Evolutionary conservation across 1,284 basidiomycete species (phyloP).

Genomic region (Austroboletus niveus): DNA sequence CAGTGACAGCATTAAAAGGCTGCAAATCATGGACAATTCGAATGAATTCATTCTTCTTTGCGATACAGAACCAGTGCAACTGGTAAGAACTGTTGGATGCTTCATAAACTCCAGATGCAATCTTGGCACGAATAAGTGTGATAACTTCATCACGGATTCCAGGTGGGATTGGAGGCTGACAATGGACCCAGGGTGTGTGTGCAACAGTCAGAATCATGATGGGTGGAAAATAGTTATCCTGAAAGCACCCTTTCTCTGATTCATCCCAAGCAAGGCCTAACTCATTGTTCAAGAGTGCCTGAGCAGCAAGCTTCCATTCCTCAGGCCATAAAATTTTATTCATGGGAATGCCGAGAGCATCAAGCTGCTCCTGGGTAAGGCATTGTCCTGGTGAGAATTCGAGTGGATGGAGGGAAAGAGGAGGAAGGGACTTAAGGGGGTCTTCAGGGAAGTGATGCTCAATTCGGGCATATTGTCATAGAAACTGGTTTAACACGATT

Average conservation of each 20-base stretch:
- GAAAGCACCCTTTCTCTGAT: slow-evolving; percentile 21
- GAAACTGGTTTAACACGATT: slow-evolving; percentile 9
- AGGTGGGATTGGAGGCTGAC: slow-evolving; percentile 20
- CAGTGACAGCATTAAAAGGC: slow-evolving; percentile 28
- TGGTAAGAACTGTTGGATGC: too few relatives aligned
- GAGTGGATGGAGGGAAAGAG: too few relatives aligned
- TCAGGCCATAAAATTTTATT: too few relatives aligned
- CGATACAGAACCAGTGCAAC: slow-evolving; percentile 13
- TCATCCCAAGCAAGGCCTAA: slow-evolving; percentile 18
- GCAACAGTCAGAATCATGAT: slow-evolving; percentile 16
- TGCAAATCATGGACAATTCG: slow-evolving; percentile 27
- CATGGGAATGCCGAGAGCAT: too few relatives aligned
- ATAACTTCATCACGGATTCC: slow-evolving; percentile 26
- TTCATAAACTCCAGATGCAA: slow-evolving; percentile 36
- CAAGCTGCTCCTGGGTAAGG: too few relatives aligned
- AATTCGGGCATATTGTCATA: slow-evolving; percentile 15
- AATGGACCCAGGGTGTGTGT: slow-evolving; percentile 24
- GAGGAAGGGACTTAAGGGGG: too few relatives aligned
- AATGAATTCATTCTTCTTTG: slow-evolving; percentile 4
- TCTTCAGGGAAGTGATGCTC: slow-evolving; percentile 6
- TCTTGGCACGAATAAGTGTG: slow-evolving; percentile 33
- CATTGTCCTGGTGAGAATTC: too few relatives aligned
- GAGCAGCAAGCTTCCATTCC: too few relatives aligned
- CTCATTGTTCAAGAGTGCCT: too few relatives aligned
- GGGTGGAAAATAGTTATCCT: slow-evolving; percentile 14